phyloP scores from a whole-genome alignment of 306 rosid genomes.

The Gastrolobium bilobum region DNA sequence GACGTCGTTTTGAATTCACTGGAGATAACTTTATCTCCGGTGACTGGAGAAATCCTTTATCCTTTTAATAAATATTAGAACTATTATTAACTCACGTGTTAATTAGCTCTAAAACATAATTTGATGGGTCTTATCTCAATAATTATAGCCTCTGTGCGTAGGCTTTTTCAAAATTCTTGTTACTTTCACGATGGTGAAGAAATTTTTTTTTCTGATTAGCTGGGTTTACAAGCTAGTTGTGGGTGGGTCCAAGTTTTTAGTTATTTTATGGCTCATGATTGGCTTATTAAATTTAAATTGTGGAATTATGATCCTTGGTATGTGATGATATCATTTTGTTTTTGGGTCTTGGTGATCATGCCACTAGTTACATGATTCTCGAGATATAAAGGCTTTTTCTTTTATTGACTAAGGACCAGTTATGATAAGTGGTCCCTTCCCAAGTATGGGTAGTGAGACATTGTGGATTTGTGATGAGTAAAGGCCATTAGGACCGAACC shows the following conservation, averaged over 20 bases:
- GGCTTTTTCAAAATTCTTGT: slow-evolving; percentile 12
- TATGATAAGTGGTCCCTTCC: slow-evolving; percentile 42
- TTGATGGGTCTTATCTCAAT: neutral
- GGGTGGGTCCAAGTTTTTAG: slow-evolving; percentile 29
- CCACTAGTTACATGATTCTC: neutral
- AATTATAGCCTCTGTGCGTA: neutral
- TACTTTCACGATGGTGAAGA: slow-evolving; percentile 15
- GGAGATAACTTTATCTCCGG: no score
- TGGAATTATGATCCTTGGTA: slow-evolving; percentile 21
- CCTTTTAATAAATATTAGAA: neutral
- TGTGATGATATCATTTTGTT: neutral
- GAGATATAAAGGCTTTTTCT: neutral
- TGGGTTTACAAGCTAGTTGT: neutral
- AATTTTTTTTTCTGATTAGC: neutral
- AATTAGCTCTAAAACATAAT: slow-evolving; percentile 3
- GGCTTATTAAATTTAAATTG: neutral
- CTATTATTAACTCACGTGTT: slow-evolving; percentile 4
- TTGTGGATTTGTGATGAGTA: neutral
- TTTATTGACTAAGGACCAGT: slow-evolving; percentile 32
- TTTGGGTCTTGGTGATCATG: neutral
- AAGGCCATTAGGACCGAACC: neutral
- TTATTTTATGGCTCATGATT: slow-evolving; percentile 8
- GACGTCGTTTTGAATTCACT: no score
- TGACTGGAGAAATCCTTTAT: no score
- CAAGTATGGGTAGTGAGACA: neutral